Conservation (phyloP, 805 yeast genomes). For the Nadsonia fulvescens region DNA sequence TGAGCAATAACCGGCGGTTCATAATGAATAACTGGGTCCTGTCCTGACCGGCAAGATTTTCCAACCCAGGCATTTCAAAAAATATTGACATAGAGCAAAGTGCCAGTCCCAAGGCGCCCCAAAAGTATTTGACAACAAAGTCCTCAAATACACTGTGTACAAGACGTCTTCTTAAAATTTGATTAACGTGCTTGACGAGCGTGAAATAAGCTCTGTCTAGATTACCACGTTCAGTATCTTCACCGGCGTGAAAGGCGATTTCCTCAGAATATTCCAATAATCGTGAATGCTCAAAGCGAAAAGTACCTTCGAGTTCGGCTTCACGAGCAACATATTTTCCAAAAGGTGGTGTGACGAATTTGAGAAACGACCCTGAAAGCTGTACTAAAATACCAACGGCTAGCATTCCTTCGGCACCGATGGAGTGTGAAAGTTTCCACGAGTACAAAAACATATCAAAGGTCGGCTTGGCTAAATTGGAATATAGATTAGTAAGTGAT, state of each 20-base stretch:
- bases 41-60: slow-evolving; percentile 17
- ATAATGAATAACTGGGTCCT: slow-evolving; percentile 72
- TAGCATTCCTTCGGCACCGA: slow-evolving; percentile 51
- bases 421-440: slow-evolving; percentile 38
- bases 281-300: slow-evolving; percentile 68
- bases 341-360: slow-evolving; percentile 76
- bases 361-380: slow-evolving; percentile 52
- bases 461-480: slow-evolving; percentile 69
- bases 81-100: slow-evolving; percentile 83
- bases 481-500: slow-evolving; percentile 56
- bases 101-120: slow-evolving; percentile 90
- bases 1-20: slow-evolving; percentile 63
- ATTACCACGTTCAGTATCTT: slow-evolving; percentile 55
- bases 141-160: slow-evolving; percentile 74
- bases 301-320: slow-evolving; percentile 69
- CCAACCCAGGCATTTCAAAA: slow-evolving; percentile 28
- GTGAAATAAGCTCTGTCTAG: slow-evolving; percentile 70
- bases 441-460: slow-evolving; percentile 69
- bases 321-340: slow-evolving; percentile 60
- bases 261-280: slow-evolving; percentile 69
- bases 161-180: slow-evolving; percentile 55
- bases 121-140: slow-evolving; percentile 74
- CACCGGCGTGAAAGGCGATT: slow-evolving; percentile 72
- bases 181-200: slow-evolving; percentile 56
- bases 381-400: slow-evolving; percentile 68